Conservation (phyloP, 441 rosid genomes). For the Syzygium syzygioides region DNA sequence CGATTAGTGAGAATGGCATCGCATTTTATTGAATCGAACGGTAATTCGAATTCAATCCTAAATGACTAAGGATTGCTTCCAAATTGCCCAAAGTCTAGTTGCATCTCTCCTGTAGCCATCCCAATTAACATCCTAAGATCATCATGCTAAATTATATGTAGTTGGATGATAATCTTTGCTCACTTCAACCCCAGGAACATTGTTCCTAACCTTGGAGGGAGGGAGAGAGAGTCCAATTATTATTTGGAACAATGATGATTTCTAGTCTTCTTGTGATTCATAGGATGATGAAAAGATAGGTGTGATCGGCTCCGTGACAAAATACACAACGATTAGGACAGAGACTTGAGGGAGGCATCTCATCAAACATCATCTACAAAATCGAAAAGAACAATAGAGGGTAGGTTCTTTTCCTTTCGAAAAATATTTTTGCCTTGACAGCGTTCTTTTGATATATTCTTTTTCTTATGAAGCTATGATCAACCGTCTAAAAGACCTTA, state of each 20-base stretch:
- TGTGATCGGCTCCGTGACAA: background rate
- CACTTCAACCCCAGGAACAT: background rate
- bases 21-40: rapidly evolving
- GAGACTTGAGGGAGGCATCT: background rate
- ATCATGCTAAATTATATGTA: background rate
- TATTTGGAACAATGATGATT: background rate
- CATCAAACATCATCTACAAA: background rate
- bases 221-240: background rate
- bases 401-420: background rate
- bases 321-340: background rate
- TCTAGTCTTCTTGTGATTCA: background rate
- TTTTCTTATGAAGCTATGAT: background rate
- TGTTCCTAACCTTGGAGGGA: background rate
- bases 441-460: background rate
- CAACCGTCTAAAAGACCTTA: background rate
- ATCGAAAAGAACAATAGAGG: background rate
- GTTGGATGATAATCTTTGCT: background rate
- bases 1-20: rapidly evolving
- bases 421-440: background rate
- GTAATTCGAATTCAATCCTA: background rate
- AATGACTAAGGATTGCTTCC: background rate
- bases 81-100: background rate
- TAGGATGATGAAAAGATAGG: background rate
- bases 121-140: background rate
- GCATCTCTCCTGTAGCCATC: background rate